These are phyloP conservation scores for Triticum urartu DNA, from an alignment of 176 grass and related monocot genomes.

Conservation along the genomic window DNA sequence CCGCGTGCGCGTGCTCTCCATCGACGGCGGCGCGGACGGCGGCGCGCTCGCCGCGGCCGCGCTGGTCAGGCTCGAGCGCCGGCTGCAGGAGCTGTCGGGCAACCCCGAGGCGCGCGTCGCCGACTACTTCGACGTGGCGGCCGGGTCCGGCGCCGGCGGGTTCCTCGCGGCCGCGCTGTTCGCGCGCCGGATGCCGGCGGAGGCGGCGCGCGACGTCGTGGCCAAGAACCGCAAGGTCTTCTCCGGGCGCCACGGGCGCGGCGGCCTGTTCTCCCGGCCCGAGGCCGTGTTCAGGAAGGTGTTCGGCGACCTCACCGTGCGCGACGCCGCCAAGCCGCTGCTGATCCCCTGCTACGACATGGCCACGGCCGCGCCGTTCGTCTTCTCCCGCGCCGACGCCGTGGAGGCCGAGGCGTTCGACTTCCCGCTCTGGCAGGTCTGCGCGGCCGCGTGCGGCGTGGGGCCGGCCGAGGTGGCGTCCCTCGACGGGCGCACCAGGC, in stretches of 20 bases:
- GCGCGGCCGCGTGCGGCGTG: slow-evolving; percentile 43
- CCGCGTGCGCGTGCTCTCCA: slow-evolving; percentile 67
- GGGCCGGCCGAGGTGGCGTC: slow-evolving; percentile 49
- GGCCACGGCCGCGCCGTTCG: slow-evolving; percentile 58
- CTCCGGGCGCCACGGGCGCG: background rate
- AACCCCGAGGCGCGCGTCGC: slow-evolving; percentile 32
- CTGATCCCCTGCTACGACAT: slow-evolving; percentile 84
- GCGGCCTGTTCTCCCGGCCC: slow-evolving; percentile 6
- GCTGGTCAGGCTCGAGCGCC: slow-evolving; percentile 46
- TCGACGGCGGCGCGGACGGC: slow-evolving; percentile 47
- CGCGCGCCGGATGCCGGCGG: slow-evolving; percentile 54
- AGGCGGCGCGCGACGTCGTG: slow-evolving; percentile 42
- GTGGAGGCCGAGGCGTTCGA: slow-evolving; percentile 84
- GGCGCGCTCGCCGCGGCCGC: slow-evolving; percentile 50
- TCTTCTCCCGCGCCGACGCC: slow-evolving; percentile 91
- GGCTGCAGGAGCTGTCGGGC: slow-evolving; percentile 63
- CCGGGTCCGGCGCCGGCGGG: slow-evolving; percentile 57
- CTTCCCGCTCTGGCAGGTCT: slow-evolving; percentile 78
- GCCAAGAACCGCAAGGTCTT: slow-evolving; percentile 44
- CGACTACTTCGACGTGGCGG: slow-evolving; percentile 71
- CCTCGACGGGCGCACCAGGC: slow-evolving; percentile 49
- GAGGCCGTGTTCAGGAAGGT: slow-evolving; percentile 37
- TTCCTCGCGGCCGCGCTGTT: slow-evolving; percentile 71
- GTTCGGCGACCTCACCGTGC: slow-evolving; percentile 55
- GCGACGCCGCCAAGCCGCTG: slow-evolving; percentile 70